Conservation (phyloP, 805 yeast species). For the Teunomyces gatunensis region DNA sequence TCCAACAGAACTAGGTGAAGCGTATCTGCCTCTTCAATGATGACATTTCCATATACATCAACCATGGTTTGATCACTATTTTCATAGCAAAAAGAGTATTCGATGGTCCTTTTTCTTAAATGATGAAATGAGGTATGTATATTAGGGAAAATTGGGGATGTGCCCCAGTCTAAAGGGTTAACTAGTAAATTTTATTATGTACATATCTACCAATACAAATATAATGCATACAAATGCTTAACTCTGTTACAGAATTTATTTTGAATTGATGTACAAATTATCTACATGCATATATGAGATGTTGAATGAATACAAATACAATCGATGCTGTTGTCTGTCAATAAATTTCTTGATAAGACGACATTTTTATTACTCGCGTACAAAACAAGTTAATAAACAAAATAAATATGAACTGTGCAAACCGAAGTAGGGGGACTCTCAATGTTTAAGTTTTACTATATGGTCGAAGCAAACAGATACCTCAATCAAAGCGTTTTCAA, state of each 20-base stretch:
- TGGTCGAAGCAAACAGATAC: no score
- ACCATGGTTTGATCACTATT: not conserved
- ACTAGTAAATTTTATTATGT: not conserved
- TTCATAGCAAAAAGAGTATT: not conserved
- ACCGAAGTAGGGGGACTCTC: no score
- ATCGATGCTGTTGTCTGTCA: no score
- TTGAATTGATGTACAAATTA: no score
- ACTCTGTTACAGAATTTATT: not conserved
- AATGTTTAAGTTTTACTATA: no score
- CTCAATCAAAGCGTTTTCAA: no score
- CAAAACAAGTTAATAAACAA: no score
- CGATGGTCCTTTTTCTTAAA: not conserved
- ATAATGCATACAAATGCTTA: not conserved
- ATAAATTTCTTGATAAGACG: no score
- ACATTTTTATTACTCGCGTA: no score
- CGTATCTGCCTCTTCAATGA: not conserved
- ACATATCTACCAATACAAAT: not conserved
- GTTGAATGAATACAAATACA: no score
- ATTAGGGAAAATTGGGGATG: not conserved
- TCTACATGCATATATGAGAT: no score
- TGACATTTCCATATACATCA: not conserved
- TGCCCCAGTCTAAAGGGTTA: not conserved
- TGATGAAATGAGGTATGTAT: not conserved
- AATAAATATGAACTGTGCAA: no score
- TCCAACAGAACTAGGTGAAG: not conserved